Conservation (phyloP, 345 rosid genomes). For the Ceriops decandra region DNA sequence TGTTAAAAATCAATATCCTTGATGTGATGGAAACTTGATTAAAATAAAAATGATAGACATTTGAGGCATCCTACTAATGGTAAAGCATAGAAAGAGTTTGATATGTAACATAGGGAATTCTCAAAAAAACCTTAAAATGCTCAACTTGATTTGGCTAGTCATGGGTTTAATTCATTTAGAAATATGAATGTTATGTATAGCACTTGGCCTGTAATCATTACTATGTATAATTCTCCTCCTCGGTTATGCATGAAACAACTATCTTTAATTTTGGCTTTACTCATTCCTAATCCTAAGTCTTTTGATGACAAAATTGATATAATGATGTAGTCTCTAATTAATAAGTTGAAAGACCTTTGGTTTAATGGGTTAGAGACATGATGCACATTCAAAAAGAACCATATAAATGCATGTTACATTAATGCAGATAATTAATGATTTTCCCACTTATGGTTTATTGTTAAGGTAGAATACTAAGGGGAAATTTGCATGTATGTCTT, state of each 20-base stretch:
- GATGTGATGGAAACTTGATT: slow-evolving; percentile 3
- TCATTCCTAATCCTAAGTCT: not conserved
- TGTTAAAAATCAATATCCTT: not conserved
- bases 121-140: not conserved
- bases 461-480: too few relatives aligned
- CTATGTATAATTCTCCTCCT: not conserved
- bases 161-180: slow-evolving; percentile 4
- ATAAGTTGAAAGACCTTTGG: slow-evolving; percentile 1
- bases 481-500: too few relatives aligned
- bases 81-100: not conserved
- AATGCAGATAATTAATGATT: slow-evolving; percentile 4
- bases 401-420: not conserved
- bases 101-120: not conserved
- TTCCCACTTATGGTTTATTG: not conserved
- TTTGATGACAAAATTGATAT: not conserved
- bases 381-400: not conserved
- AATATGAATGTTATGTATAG: not conserved
- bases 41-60: not conserved
- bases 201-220: not conserved
- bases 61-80: not conserved
- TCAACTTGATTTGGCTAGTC: not conserved
- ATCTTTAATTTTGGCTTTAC: not conserved
- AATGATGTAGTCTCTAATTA: not conserved
- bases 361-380: not conserved
- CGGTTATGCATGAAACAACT: not conserved